Conservation (phyloP, 768 basidiomycete genomes). For the Lactifluus pinguis region DNA sequence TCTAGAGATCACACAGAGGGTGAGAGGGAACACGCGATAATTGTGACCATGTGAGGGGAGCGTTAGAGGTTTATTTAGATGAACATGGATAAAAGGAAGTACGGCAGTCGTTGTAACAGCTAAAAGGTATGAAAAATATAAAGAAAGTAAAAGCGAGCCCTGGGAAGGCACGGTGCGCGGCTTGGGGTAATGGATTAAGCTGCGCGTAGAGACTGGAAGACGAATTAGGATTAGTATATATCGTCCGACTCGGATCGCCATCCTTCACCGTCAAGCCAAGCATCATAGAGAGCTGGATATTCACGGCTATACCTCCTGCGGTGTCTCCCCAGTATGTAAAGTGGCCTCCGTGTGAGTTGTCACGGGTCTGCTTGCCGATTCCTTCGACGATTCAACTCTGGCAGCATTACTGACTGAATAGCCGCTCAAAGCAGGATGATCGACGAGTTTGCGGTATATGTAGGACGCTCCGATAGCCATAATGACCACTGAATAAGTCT, state of each 20-base stretch:
- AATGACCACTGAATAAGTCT: not conserved
- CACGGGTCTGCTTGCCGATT: not conserved
- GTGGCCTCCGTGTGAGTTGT: not conserved
- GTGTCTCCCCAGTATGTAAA: not conserved
- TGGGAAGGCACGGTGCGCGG: too few species aligned
- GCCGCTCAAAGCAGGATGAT: not conserved
- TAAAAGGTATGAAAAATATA: too few species aligned
- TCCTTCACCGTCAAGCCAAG: not conserved
- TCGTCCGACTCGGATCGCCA: not conserved
- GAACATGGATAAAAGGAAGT: too few species aligned
- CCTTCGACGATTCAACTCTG: not conserved
- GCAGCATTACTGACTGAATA: not conserved
- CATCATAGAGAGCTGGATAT: not conserved
- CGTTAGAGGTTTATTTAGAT: too few species aligned
- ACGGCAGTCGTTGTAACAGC: too few species aligned
- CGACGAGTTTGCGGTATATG: conserved; percentile 9
- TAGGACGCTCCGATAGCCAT: conserved; percentile 6
- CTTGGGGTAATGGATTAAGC: too few species aligned
- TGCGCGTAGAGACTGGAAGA: too few species aligned
- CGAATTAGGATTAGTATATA: not conserved
- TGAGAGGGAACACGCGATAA: too few species aligned
- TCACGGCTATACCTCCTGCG: not conserved
- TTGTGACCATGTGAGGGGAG: too few species aligned
- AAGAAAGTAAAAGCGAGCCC: too few species aligned
- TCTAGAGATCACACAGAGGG: too few species aligned